Evolutionary conservation across 2,329 filamentous ascomycete genomes (phyloP).

Genomic region (Ophiocordyceps polyrhachis-furcata): DNA sequence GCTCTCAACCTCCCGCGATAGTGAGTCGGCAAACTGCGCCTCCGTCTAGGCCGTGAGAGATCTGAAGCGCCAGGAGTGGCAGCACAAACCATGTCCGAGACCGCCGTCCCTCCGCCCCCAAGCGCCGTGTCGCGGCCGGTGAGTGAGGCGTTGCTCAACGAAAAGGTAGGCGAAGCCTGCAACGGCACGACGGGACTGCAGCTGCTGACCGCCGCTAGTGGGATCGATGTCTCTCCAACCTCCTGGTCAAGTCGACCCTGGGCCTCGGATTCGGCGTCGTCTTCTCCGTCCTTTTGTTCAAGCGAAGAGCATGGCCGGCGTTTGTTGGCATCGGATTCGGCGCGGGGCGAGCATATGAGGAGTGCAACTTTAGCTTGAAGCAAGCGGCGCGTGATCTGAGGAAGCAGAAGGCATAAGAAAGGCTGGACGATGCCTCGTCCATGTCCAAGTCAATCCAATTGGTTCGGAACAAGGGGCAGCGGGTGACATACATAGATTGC

Average conservation of each 20-base stretch:
- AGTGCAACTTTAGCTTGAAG: conserved; percentile 74
- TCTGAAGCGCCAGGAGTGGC: not conserved
- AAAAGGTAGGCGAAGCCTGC: conserved; percentile 48
- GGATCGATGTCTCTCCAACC: conserved; percentile 95
- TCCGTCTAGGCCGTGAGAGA: not conserved
- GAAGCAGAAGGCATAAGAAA: conserved; percentile 24
- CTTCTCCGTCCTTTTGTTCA: conserved; percentile 96
- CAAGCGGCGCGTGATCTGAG: conserved; percentile 39
- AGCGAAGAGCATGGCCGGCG: conserved; percentile 95
- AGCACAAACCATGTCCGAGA: conserved; percentile 31
- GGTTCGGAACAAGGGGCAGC: conserved; percentile 1
- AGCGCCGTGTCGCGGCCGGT: conserved; percentile 62
- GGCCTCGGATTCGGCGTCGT: conserved; percentile 95
- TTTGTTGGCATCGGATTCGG: conserved; percentile 89
- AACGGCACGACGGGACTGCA: not conserved
- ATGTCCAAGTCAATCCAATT: conserved; percentile 10
- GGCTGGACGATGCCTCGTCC: conserved; percentile 3
- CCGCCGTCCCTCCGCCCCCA: conserved; percentile 30
- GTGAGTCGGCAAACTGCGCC: not conserved
- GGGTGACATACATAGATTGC: conserved; percentile 5
- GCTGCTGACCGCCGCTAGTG: conserved; percentile 38
- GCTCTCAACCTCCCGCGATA: conserved; percentile 6
- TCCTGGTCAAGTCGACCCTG: conserved; percentile 90
- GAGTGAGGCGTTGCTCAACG: conserved; percentile 94
- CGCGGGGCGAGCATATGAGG: conserved; percentile 90